Evolutionary conservation across 169 alveolate genomes (phyloP).

Genomic region (Cryptosporidium muris): DNA sequence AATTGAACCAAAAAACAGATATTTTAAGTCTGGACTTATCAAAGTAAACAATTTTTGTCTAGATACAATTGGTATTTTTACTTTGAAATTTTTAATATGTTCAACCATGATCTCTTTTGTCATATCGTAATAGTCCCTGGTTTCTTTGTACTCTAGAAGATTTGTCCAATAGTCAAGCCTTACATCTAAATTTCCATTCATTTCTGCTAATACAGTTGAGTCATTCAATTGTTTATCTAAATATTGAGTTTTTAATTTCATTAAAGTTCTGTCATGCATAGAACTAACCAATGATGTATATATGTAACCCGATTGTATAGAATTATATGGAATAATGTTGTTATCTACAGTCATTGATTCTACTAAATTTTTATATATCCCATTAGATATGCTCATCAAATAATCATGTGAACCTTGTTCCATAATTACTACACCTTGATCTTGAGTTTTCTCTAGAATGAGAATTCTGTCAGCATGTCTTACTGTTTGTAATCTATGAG

Average conservation of each 20-base stretch:
- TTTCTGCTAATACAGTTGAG: background rate
- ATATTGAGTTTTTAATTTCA: slow-evolving; percentile 13
- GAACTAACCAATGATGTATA: background rate
- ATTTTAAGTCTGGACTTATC: slow-evolving; percentile 33
- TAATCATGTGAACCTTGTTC: slow-evolving; percentile 74
- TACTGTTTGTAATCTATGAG: slow-evolving; percentile 80
- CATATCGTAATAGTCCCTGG: slow-evolving; percentile 36
- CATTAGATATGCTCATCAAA: slow-evolving; percentile 38
- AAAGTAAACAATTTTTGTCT: slow-evolving; percentile 6
- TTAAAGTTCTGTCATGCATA: slow-evolving; percentile 3
- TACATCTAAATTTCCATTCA: background rate
- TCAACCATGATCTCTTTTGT: slow-evolving; percentile 30
- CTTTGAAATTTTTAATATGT: slow-evolving; percentile 8
- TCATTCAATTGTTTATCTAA: background rate
- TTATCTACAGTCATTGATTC: background rate
- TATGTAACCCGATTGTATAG: too few species aligned
- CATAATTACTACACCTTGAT: slow-evolving; percentile 70
- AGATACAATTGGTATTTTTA: slow-evolving; percentile 37
- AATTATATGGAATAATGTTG: background rate
- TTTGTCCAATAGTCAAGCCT: background rate
- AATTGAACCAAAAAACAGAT: slow-evolving; percentile 31
- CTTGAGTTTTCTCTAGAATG: slow-evolving; percentile 23
- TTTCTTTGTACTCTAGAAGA: slow-evolving; percentile 20
- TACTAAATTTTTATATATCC: slow-evolving; percentile 64
- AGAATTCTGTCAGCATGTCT: slow-evolving; percentile 73